Percentiles rank a stretch among this genome's conserved stretches.
Evolutionary conservation across 768 basidiomycete genomes (phyloP).

Genomic region (Lentinula edodes): DNA sequence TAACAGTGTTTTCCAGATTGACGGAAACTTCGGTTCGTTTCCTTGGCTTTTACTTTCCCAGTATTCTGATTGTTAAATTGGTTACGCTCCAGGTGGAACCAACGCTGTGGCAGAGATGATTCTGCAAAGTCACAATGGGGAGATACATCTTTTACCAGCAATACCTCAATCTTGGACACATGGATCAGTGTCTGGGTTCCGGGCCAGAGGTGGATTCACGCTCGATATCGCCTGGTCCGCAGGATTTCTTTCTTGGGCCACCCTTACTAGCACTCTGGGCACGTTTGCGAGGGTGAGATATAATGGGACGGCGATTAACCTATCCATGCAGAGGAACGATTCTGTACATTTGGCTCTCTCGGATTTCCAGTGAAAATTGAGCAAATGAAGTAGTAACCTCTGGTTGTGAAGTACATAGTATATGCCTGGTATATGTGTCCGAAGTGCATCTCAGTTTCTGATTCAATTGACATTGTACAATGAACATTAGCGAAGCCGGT

Average conservation of each 20-base stretch:
- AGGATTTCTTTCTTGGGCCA: slow-evolving; percentile 5
- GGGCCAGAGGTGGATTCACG: slow-evolving; percentile 8
- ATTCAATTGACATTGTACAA: too few relatives aligned
- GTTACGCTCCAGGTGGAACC: background rate
- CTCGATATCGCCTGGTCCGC: slow-evolving; percentile 9
- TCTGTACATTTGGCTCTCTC: background rate
- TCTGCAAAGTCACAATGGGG: slow-evolving; percentile 12
- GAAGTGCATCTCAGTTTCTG: too few relatives aligned
- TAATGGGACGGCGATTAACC: background rate
- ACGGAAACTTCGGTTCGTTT: slow-evolving; percentile 2
- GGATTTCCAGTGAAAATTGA: slow-evolving; percentile 9
- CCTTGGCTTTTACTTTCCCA: background rate
- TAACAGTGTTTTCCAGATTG: slow-evolving; percentile 5
- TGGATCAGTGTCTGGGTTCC: slow-evolving; percentile 10
- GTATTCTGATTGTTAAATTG: background rate
- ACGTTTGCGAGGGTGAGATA: slow-evolving; percentile 1
- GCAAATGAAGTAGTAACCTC: background rate
- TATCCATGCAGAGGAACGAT: background rate
- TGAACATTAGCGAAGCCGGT: too few relatives aligned
- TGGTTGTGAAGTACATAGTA: background rate
- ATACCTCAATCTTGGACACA: slow-evolving; percentile 6
- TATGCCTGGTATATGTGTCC: too few relatives aligned
- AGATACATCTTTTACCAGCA: slow-evolving; percentile 12
- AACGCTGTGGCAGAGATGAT: slow-evolving; percentile 10
- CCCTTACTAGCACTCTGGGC: slow-evolving; percentile 1